Conservation (phyloP, 805 yeast species). For the Candida pini region DNA sequence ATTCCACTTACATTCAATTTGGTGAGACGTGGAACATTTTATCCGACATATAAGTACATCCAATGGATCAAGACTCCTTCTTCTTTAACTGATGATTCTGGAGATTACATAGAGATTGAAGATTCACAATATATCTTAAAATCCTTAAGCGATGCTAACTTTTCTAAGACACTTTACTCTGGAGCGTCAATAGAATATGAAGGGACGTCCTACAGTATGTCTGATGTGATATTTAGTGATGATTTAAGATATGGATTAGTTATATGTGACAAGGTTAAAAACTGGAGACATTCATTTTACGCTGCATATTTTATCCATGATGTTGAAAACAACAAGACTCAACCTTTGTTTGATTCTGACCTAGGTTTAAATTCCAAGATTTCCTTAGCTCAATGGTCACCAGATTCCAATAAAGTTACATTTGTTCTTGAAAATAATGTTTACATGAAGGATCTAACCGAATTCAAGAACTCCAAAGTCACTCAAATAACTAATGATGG, state of each 20-base stretch:
- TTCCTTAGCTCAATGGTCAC: constrained; percentile 64
- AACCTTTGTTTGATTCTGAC: constrained; percentile 19
- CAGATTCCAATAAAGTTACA: constrained; percentile 60
- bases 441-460: constrained; percentile 41
- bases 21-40: constrained; percentile 51
- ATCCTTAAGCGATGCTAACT: constrained; percentile 41
- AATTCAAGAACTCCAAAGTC: constrained; percentile 19
- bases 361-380: constrained; percentile 23
- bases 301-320: constrained; percentile 61
- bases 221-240: constrained; percentile 58
- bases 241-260: constrained; percentile 54
- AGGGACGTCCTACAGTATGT: constrained; percentile 40
- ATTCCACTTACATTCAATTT: constrained; percentile 35
- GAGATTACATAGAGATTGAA: constrained; percentile 54
- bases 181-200: constrained; percentile 40
- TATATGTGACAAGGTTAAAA: constrained; percentile 54
- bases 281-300: constrained; percentile 70
- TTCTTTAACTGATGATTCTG: constrained; percentile 50
- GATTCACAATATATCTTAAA: constrained; percentile 49
- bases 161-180: constrained; percentile 41
- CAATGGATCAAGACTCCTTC: constrained; percentile 65
- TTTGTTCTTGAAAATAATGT: constrained; percentile 67
- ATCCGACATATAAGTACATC: constrained; percentile 45
- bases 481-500: constrained; percentile 66
- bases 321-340: constrained; percentile 26